A percentile compares a stretch with the other conserved stretches of the same genome.
These are phyloP conservation scores for Cercospora sp. DNA, from an alignment of 2,329 filamentous ascomycete species.

Conservation along the genomic window DNA sequence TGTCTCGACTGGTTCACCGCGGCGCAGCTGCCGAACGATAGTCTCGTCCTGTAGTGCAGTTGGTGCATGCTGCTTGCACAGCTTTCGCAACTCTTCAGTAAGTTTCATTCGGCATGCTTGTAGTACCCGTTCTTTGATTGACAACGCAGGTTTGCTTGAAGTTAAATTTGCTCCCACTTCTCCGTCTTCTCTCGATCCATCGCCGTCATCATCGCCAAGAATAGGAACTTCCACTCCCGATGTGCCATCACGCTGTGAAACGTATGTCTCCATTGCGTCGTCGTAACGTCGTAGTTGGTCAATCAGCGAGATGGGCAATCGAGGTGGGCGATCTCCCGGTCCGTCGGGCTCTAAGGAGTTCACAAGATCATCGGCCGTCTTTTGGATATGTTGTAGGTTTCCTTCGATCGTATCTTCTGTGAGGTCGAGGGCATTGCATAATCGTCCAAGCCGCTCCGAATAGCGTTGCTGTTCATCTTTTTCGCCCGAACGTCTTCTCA, in stretches of 20 bases:
- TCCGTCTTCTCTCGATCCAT: not conserved
- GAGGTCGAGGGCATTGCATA: not conserved
- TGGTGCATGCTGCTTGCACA: constrained; percentile 6
- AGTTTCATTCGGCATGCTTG: constrained; percentile 1
- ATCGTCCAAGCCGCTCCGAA: not conserved
- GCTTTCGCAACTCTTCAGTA: constrained; percentile 2
- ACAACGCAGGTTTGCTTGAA: not conserved
- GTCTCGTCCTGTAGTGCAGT: not conserved
- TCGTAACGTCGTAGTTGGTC: not conserved
- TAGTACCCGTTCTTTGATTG: not conserved
- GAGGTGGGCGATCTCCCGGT: not conserved
- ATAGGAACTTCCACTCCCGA: not conserved
- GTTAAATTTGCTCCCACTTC: not conserved
- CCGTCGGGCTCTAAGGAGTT: not conserved
- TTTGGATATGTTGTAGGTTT: not conserved
- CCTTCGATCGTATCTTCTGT: not conserved
- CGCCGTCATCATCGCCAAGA: not conserved
- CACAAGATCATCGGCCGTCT: not conserved
- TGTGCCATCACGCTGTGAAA: not conserved
- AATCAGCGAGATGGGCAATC: not conserved
- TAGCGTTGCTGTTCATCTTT: not conserved
- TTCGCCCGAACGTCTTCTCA: not conserved
- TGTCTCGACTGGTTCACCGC: not conserved
- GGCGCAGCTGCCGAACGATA: not conserved
- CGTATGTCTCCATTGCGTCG: not conserved